These are phyloP conservation scores for Exophiala sideris DNA, from an alignment of 2,329 filamentous ascomycete genomes.

Conservation along the genomic window DNA sequence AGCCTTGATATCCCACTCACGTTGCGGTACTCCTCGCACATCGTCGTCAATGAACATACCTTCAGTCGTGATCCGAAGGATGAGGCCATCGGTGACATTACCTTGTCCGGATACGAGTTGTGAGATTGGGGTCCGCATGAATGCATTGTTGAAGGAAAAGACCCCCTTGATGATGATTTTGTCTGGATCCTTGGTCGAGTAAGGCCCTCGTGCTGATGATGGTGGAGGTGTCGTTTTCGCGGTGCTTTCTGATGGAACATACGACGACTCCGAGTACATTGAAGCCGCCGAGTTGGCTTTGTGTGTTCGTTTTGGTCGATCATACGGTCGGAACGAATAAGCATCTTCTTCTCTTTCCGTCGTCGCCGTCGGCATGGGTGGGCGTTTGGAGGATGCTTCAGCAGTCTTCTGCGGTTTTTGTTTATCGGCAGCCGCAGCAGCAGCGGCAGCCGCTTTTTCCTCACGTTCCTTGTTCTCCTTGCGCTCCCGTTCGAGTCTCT, in stretches of 20 bases:
- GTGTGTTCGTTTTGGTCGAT: conserved; percentile 59
- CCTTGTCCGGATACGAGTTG: conserved; percentile 82
- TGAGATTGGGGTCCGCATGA: conserved; percentile 82
- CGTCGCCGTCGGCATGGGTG: conserved; percentile 36
- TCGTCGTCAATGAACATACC: conserved; percentile 98
- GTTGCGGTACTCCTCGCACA: conserved; percentile 81
- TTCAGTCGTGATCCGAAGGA: conserved; percentile 87
- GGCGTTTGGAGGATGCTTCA: conserved; percentile 32
- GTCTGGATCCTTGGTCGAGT: conserved; percentile 84
- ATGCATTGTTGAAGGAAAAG: conserved; percentile 87
- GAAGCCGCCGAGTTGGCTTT: conserved; percentile 64
- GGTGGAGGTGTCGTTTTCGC: conserved; percentile 79
- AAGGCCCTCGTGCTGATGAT: conserved; percentile 72
- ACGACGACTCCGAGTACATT: conserved; percentile 78
- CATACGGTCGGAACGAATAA: conserved; percentile 75
- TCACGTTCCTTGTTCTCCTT: conserved; percentile 34
- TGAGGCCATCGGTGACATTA: conserved; percentile 84
- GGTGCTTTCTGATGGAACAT: conserved; percentile 79
- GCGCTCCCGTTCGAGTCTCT: conserved; percentile 31
- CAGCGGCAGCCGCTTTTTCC: conserved; percentile 34
- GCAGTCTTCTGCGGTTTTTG: conserved; percentile 56
- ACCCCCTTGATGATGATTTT: conserved; percentile 96
- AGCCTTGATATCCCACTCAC: conserved; percentile 97
- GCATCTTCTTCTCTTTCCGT: conserved; percentile 55
- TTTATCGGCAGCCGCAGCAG: conserved; percentile 28